A percentile compares a stretch with the other conserved stretches of the same genome.
These are phyloP conservation scores for Claviceps sp. DNA, from an alignment of 2,329 filamentous ascomycete species.

Conservation along the genomic window DNA sequence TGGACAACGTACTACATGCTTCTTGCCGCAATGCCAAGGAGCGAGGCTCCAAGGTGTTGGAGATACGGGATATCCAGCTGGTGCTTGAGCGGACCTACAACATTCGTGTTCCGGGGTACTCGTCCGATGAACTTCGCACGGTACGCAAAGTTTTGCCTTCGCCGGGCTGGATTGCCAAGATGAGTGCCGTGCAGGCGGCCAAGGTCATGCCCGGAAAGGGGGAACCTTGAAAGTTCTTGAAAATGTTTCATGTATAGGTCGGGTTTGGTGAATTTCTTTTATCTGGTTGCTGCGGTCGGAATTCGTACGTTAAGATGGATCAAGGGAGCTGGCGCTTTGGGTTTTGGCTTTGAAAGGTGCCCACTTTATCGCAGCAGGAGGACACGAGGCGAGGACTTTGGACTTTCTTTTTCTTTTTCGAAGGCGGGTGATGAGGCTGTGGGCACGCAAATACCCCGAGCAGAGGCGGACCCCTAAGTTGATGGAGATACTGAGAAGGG, in stretches of 20 bases:
- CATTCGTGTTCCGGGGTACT: constrained; percentile 86
- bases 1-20: constrained; percentile 76
- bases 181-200: constrained; percentile 89
- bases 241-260: neutral
- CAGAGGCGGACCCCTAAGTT: neutral
- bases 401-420: neutral
- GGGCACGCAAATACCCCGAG: neutral
- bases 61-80: constrained; percentile 76
- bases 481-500: neutral
- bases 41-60: constrained; percentile 76
- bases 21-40: constrained; percentile 90
- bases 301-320: neutral
- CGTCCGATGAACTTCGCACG: constrained; percentile 84
- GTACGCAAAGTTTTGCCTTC: constrained; percentile 88
- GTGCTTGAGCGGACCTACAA: constrained; percentile 78
- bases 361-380: neutral
- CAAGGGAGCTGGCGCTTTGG: neutral
- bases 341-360: neutral
- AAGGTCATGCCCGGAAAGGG: constrained; percentile 61
- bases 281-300: neutral
- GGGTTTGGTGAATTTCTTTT: neutral
- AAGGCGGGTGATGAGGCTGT: neutral
- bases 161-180: constrained; percentile 84
- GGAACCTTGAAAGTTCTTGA: constrained; percentile 17
- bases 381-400: too few relatives aligned